Base-by-base conservation (phyloP, 345 rosid genomes). In the Acer yangbiense region DNA sequence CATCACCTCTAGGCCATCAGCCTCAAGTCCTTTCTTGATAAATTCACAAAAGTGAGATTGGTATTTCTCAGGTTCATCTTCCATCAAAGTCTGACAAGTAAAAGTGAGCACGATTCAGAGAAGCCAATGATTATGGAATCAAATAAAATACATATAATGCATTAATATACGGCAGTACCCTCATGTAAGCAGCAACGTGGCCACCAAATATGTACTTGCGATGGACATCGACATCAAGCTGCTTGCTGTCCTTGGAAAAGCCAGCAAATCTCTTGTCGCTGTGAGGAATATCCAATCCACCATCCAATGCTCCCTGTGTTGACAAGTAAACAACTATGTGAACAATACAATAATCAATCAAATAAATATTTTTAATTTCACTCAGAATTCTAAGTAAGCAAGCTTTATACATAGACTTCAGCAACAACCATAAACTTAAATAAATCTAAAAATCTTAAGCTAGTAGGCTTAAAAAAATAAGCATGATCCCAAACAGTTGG, bases 221-320 rank as follows among this genome's bases (percentile, higher is more conserved):
- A 81, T 94, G 98, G 81, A 87, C 82, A 54, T 92, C 98, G 55
- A 86, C 90, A 87, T 92, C 92, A 39, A 94, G 97, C 82, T 89
- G 94, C 84, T 91, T 89, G 48, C 82, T 60, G 0, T 91, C 93
- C 86, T 88, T 91, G 9, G 83, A 81, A 74, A 92, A 94, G 14
- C 98, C 97, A 32, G 98, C 97, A 71, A 92, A 94, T 67, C 98
- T 84, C 88, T 94, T 91, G 55, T 91, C 98, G 67, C 97, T 92
- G 78, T 94, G 96, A 7, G 97, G 97, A 71, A 94, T 91, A 75
- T 94, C 98, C 85, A 94, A 81, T 13, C 98, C 98, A 66, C 94
- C 97, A 69, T 94, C 96, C 86, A 91, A 81, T 41, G 96, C 96
- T 58, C 98, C 98, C 97, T 94, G 81, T 50, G 74, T 39, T 6